phyloP scores from a whole-genome alignment of 2,329 filamentous ascomycete genomes.

The Diaporthe humulicola region DNA sequence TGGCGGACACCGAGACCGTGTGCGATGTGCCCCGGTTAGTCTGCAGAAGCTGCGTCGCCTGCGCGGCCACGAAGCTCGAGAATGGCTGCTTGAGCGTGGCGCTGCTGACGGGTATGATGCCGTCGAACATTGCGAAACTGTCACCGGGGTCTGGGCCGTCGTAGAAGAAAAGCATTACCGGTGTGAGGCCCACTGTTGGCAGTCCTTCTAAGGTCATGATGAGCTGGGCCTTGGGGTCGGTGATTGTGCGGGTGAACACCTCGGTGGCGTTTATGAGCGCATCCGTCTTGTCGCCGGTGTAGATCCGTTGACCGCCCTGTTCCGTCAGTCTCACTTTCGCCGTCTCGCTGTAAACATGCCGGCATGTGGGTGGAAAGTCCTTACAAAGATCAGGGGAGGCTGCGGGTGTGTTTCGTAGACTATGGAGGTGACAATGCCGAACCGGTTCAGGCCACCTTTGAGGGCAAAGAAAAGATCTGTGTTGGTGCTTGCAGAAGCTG shows the following conservation, averaged over 20 bases:
- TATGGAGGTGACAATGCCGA: conserved; percentile 45
- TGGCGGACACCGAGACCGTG: conserved; percentile 46
- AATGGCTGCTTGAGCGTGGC: conserved; percentile 38
- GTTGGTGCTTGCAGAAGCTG: conserved; percentile 39
- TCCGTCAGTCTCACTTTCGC: background rate
- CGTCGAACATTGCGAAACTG: conserved; percentile 44
- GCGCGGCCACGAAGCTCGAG: conserved; percentile 38
- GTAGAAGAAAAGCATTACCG: conserved; percentile 46
- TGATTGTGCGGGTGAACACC: conserved; percentile 43
- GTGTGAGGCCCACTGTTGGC: conserved; percentile 15
- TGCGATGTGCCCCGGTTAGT: conserved; percentile 46
- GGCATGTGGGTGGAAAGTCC: background rate
- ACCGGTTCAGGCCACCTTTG: conserved; percentile 45
- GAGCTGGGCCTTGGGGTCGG: conserved; percentile 46
- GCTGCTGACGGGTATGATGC: conserved; percentile 35
- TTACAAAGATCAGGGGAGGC: conserved; percentile 41
- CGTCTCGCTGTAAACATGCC: accelerated
- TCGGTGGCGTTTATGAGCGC: conserved; percentile 46
- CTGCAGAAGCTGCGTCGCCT: conserved; percentile 40
- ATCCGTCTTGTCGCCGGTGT: conserved; percentile 38
- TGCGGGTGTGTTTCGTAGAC: conserved; percentile 44
- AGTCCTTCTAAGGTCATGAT: conserved; percentile 46
- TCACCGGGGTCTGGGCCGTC: conserved; percentile 46
- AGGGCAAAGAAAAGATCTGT: conserved; percentile 46
- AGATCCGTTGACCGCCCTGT: conserved; percentile 32